A percentile compares a stretch with the other conserved stretches of the same genome.
These are phyloP conservation scores for Crithidia acanthocephali DNA, from an alignment of 208 protist species.

Conservation along the genomic window DNA sequence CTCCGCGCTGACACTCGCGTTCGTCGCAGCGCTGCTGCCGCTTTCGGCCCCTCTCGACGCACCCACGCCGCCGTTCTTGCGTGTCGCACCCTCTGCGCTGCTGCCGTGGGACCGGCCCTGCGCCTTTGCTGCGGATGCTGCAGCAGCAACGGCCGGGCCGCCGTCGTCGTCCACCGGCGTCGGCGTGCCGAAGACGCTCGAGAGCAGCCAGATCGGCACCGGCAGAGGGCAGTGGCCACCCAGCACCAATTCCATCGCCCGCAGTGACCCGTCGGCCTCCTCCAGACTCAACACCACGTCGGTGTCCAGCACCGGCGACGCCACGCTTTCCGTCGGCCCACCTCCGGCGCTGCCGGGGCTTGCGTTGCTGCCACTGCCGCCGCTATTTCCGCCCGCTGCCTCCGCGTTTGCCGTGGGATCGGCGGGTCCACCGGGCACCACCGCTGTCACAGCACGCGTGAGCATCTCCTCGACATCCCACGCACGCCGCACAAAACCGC, in stretches of 20 bases:
- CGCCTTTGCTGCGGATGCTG: not conserved
- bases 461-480: slow-evolving; percentile 17
- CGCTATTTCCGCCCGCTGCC: not conserved
- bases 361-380: not conserved
- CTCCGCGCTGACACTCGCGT: not conserved
- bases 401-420: no score
- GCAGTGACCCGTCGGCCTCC: slow-evolving; percentile 15
- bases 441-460: not conserved
- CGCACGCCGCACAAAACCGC: slow-evolving; percentile 20
- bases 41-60: not conserved
- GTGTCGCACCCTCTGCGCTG: not conserved
- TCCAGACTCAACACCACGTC: not conserved
- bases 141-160: not conserved
- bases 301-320: not conserved
- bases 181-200: slow-evolving; percentile 22
- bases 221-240: slow-evolving; percentile 36
- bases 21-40: not conserved
- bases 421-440: not conserved
- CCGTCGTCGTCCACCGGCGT: slow-evolving; percentile 6
- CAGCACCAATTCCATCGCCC: slow-evolving; percentile 32
- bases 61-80: not conserved
- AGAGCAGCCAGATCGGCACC: slow-evolving; percentile 45
- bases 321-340: not conserved
- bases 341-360: not conserved
- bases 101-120: not conserved